Evolutionary conservation across 495 filamentous ascomycete genomes (phyloP), one percentile per base, ranked within the genome.

Genomic region (Hypoxylon subgilvum): DNA sequence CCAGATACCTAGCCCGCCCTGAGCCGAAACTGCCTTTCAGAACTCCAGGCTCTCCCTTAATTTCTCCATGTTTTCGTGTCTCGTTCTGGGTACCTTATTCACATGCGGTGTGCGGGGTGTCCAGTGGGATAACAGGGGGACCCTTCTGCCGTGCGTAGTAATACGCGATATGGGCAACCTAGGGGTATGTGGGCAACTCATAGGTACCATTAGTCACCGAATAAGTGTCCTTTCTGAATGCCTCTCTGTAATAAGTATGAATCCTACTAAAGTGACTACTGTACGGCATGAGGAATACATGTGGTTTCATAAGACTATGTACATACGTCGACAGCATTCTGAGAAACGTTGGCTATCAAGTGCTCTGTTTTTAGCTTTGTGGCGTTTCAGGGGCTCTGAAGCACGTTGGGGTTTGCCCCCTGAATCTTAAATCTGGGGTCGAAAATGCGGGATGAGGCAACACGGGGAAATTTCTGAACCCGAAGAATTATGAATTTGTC

Each of bases 121-220:
- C 49, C 34, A 64, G 41, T 40, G 48, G 36, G 19, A 42, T 23
- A 35, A 39, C 43, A 31, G 54, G 48, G 48, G 36, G 19, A 16
- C n/a, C n/a, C n/a, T n/a, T 40, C 22, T 36, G 36, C 54, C 54
- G 54, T 34, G 61, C 61, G 61, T 64, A 64, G 61, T 64, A 64
- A 64, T 64, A 54, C 4, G 43, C 49, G 36, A 63, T 53, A 52
- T 23, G 47, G 39, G 41, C 27, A 46, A 40, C n/a, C n/a, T n/a
- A n/a, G n/a, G n/a, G 22, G 10, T 12, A 34, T 6, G 39, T 63
- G 40, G 43, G 49, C 42, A 36, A 53, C 41, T 22, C n/a, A n/a
- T n/a, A 61, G 49, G 36, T 22, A 48, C 12, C 52, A 58, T 63
- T 58, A 58, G 48, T 63, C 54, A 46, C 60, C 41, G 36, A 47